A percentile compares a stretch with the other conserved stretches of the same genome.
Evolutionary conservation across 1,139 yeast genomes (phyloP).

Genomic region (Yamadazyma membranifaciens): DNA sequence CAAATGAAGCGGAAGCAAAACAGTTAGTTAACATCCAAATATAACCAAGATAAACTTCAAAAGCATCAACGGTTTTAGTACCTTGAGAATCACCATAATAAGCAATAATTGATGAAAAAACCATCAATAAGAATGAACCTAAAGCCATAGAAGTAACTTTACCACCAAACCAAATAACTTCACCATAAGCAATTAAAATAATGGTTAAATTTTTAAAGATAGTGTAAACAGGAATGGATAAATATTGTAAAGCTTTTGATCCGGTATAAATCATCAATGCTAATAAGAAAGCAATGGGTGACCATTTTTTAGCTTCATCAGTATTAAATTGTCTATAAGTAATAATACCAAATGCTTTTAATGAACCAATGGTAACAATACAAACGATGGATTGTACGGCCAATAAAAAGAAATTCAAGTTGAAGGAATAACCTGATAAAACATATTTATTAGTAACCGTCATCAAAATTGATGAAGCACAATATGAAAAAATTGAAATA

Average conservation of each 20-base stretch:
- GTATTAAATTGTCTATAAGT: constrained; percentile 82
- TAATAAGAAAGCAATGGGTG: constrained; percentile 85
- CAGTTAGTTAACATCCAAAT: constrained; percentile 97
- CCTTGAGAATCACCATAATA: constrained; percentile 78
- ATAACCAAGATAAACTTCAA: constrained; percentile 74
- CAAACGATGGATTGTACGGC: constrained; percentile 84
- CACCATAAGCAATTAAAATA: constrained; percentile 96
- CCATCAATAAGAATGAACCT: constrained; percentile 86
- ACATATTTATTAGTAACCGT: constrained; percentile 97
- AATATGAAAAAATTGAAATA: constrained; percentile 80
- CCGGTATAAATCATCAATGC: constrained; percentile 96
- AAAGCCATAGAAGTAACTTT: constrained; percentile 86
- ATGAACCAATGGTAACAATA: constrained; percentile 63
- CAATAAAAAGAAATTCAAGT: constrained; percentile 86
- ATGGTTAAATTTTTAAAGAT: constrained; percentile 97
- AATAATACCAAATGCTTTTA: constrained; percentile 74
- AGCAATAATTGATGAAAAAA: constrained; percentile 88
- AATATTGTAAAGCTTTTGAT: constrained; percentile 88
- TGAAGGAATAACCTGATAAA: constrained; percentile 72
- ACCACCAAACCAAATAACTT: constrained; percentile 96
- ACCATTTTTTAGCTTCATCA: constrained; percentile 92
- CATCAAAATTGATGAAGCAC: constrained; percentile 92
- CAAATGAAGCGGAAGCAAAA: constrained; percentile 90
- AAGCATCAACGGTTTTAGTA: constrained; percentile 35
- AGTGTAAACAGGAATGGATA: constrained; percentile 93